Evolutionary conservation across 2,329 filamentous ascomycete species (phyloP), one percentile per base, ranked within the genome.

Genomic region (Aureobasidium subglaciale): DNA sequence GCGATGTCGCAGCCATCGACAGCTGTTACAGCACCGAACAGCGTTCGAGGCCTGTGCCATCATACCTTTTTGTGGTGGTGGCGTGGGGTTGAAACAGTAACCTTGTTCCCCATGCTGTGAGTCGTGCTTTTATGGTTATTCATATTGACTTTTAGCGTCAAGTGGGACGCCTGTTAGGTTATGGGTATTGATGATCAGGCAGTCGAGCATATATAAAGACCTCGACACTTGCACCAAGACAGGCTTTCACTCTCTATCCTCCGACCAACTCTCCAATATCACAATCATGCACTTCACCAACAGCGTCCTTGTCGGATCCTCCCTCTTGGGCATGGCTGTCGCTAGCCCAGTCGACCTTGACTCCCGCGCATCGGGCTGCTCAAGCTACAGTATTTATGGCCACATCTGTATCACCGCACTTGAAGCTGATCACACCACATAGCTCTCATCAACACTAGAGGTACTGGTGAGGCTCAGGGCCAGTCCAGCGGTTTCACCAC

Each of bases 401-500:
- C n/a, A n/a, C n/a, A n/a, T n/a, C n/a, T n/a, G n/a, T n/a, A n/a
- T n/a, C n/a, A n/a, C n/a, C n/a, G n/a, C n/a, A n/a, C n/a, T n/a
- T n/a, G n/a, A n/a, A n/a, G n/a, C n/a, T n/a, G n/a, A n/a, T n/a
- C n/a, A n/a, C n/a, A n/a, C n/a, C n/a, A n/a, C n/a, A n/a, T n/a
- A n/a, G n/a, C 45, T 5, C 56, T 65, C 55, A 63, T 66, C 59
- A 58, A 65, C 53, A 65, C 63, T 16, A 58, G 64, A 9, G 64
- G 64, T 20, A 65, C 63, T 1, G 59, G 61, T n/a, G 63, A 65
- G 45, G 8, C 54, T 11, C 63, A 64, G 49, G 63, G 63, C 7
- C 56, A 52, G 13, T 56, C 58, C 45, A 54, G 64, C 1, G 67
- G 64, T 22, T 70, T 70, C 62, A 55, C 56, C 18, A 69, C 66